Evolutionary conservation across 2,329 filamentous ascomycete species (phyloP).

Genomic region (Aspergillus bombycis): DNA sequence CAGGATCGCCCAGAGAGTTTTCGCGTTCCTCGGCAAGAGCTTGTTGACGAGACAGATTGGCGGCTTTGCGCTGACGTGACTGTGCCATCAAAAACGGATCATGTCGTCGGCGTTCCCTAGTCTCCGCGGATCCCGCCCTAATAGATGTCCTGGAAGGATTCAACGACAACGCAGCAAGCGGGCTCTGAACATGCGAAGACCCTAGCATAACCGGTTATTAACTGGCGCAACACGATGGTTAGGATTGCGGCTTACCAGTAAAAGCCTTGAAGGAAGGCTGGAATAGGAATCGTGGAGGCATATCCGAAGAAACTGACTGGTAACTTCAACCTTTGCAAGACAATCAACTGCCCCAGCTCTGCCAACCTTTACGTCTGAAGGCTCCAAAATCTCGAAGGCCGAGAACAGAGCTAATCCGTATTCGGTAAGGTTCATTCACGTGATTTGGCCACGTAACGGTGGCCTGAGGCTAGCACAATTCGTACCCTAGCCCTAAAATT

Average conservation of each 20-base stretch:
- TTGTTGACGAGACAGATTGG: slow-evolving; percentile 75
- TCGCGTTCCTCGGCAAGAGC: slow-evolving; percentile 68
- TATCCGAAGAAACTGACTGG: slow-evolving; percentile 41
- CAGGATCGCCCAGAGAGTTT: slow-evolving; percentile 71
- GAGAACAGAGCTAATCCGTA: slow-evolving; percentile 30
- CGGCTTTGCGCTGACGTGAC: slow-evolving; percentile 79
- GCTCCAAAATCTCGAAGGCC: slow-evolving; percentile 37
- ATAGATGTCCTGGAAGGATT: slow-evolving; percentile 58
- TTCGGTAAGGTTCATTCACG: slow-evolving; percentile 13
- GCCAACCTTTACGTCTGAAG: slow-evolving; percentile 15
- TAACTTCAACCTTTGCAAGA: background rate
- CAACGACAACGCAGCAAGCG: slow-evolving; percentile 57
- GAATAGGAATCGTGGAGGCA: slow-evolving; percentile 69
- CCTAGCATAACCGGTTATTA: slow-evolving; percentile 25
- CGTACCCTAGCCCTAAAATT: slow-evolving; percentile 43
- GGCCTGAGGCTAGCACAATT: background rate
- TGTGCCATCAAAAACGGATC: slow-evolving; percentile 85
- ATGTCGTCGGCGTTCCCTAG: slow-evolving; percentile 67
- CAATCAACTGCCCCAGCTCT: slow-evolving; percentile 10
- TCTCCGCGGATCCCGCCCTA: slow-evolving; percentile 65
- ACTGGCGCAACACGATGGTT: slow-evolving; percentile 14
- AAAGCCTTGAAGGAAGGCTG: slow-evolving; percentile 63
- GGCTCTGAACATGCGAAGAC: slow-evolving; percentile 36
- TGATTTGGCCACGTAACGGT: slow-evolving; percentile 14
- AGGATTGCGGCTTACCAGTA: slow-evolving; percentile 56